phyloP scores from a whole-genome alignment of 2,329 filamentous ascomycete species.

The Didymella exigua region DNA sequence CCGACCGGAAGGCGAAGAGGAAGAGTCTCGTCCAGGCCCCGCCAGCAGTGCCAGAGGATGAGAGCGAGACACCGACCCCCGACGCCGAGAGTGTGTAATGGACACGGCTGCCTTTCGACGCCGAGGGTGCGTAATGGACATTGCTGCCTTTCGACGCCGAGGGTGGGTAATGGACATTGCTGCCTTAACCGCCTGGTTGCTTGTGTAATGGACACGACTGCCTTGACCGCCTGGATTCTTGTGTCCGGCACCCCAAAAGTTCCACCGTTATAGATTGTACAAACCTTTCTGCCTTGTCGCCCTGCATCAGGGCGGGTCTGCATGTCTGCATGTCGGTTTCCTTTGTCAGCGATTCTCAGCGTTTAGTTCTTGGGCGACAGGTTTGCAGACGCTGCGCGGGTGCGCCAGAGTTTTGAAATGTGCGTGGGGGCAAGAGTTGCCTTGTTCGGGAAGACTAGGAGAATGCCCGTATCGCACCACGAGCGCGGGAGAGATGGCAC shows the following conservation, averaged over 20 bases:
- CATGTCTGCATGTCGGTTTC: constrained; percentile 9
- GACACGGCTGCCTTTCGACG: constrained; percentile 9
- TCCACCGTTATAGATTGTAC: constrained; percentile 13
- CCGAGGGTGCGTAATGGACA: constrained; percentile 2
- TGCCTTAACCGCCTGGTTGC: too few relatives aligned
- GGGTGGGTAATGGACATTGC: background rate
- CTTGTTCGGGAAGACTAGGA: background rate
- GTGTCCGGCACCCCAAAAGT: constrained; percentile 9
- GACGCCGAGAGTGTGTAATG: constrained; percentile 16
- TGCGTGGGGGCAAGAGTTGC: background rate
- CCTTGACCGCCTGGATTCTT: background rate
- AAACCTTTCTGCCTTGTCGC: background rate
- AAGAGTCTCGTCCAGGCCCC: constrained; percentile 39
- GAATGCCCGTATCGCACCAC: background rate
- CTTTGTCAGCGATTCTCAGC: constrained; percentile 11
- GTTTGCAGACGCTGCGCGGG: constrained; percentile 3
- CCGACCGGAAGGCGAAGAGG: constrained; percentile 43
- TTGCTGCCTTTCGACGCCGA: too few relatives aligned
- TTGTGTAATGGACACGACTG: background rate
- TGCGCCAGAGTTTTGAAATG: background rate
- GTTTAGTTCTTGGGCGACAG: constrained; percentile 4
- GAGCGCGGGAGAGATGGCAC: background rate
- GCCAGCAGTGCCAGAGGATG: constrained; percentile 33
- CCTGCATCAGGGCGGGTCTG: constrained; percentile 4
- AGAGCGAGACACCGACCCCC: constrained; percentile 31